Percentiles rank a stretch among this genome's conserved stretches.
phyloP scores from a whole-genome alignment of 257 asterid species.

The Asclepias syriaca region DNA sequence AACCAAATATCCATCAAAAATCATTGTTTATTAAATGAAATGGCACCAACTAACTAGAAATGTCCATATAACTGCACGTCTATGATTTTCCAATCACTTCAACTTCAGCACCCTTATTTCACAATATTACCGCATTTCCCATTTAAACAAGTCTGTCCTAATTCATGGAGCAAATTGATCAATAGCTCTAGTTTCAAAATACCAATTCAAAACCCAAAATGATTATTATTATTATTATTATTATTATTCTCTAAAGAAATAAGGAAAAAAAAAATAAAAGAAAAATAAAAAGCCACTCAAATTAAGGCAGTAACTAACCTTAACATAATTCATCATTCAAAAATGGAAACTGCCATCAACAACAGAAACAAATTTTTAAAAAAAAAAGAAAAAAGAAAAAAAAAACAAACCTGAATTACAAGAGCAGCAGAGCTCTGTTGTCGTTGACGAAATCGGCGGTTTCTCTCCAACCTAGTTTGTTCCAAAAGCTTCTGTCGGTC shows the following conservation, averaged over 20 bases:
- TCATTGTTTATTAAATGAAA: not conserved
- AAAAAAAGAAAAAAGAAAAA: not conserved
- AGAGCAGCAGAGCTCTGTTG: slow-evolving; percentile 85
- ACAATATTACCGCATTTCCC: not conserved
- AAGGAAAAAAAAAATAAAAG: not conserved
- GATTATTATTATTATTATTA: too few relatives aligned
- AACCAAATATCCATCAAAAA: not conserved
- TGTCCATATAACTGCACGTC: not conserved
- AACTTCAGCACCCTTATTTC: not conserved
- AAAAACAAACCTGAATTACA: slow-evolving; percentile 58
- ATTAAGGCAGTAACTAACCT: not conserved
- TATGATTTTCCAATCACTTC: not conserved
- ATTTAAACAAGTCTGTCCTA: not conserved
- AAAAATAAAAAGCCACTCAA: not conserved
- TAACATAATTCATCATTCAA: not conserved
- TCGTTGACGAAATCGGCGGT: slow-evolving; percentile 61
- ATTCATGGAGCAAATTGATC: not conserved
- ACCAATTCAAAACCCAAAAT: not conserved
- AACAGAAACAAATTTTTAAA: not conserved
- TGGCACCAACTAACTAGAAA: not conserved
- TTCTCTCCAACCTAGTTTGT: slow-evolving; percentile 82
- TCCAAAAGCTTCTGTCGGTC: slow-evolving; percentile 91
- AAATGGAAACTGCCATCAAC: not conserved
- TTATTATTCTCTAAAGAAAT: not conserved
- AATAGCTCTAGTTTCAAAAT: not conserved